These are phyloP conservation scores for Arctostaphylos glauca DNA, from an alignment of 148 eudicot genomes.

Conservation along the genomic window DNA sequence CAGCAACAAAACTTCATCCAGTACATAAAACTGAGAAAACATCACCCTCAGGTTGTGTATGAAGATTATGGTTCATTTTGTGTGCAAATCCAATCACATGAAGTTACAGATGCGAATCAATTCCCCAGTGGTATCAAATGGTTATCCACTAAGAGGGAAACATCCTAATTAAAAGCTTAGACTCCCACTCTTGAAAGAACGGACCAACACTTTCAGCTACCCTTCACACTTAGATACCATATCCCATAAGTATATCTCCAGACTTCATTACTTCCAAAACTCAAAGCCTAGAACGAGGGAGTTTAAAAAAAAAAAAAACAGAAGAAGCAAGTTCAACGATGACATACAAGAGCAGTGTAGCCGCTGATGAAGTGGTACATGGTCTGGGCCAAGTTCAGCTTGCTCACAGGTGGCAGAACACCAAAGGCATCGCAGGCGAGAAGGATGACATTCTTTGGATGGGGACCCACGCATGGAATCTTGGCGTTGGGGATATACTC, in stretches of 20 bases:
- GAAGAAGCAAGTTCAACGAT: neutral
- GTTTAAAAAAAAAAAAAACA: neutral
- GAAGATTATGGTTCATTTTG: neutral
- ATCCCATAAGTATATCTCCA: neutral
- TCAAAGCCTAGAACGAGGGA: neutral
- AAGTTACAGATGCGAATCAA: neutral
- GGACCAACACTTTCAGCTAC: neutral
- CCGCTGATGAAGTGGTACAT: slow-evolving; percentile 94
- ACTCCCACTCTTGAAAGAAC: neutral
- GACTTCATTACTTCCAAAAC: neutral
- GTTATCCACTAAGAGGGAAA: neutral
- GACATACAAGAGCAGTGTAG: slow-evolving; percentile 70
- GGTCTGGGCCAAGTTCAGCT: slow-evolving; percentile 69
- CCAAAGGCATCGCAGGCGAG: slow-evolving; percentile 87
- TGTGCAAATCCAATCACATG: neutral
- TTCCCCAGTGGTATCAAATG: neutral
- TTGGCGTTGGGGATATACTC: slow-evolving; percentile 78
- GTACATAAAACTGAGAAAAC: neutral
- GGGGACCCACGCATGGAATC: slow-evolving; percentile 79
- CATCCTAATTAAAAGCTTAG: neutral
- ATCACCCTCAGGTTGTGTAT: neutral
- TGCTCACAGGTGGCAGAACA: slow-evolving; percentile 86
- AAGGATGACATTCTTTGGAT: slow-evolving; percentile 74
- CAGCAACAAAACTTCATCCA: neutral
- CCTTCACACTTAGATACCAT: neutral